A percentile compares a stretch with the other conserved stretches of the same genome.
Evolutionary conservation across 108 stramenopile species (phyloP).

Genomic region (Nitzschia sp.): DNA sequence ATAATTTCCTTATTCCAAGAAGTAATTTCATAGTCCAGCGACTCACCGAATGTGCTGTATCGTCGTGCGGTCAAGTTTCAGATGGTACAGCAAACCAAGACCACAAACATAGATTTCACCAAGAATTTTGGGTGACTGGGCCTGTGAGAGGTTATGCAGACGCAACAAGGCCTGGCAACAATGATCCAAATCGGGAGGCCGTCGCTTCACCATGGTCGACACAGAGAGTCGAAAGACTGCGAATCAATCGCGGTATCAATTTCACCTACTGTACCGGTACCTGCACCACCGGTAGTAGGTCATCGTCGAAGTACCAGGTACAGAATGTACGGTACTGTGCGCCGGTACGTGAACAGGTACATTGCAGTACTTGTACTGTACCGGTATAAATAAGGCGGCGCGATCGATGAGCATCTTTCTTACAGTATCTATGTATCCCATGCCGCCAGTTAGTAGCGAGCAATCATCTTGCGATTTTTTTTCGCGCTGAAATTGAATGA

Average conservation of each 20-base stretch:
- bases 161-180: conserved; percentile 23
- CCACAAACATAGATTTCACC: conserved; percentile 41
- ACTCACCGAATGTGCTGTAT: conserved; percentile 36
- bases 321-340: too few species aligned
- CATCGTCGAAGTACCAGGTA: too few species aligned
- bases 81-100: conserved; percentile 38
- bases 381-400: too few species aligned
- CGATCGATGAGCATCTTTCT: too few species aligned
- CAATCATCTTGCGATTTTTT: too few species aligned
- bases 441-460: too few species aligned
- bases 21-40: conserved; percentile 16
- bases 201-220: conserved; percentile 22
- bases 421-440: too few species aligned
- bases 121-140: conserved; percentile 26
- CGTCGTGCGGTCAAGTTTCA: conserved; percentile 42
- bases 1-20: conserved; percentile 20
- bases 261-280: not conserved
- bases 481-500: too few species aligned
- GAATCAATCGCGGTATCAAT: conserved; percentile 1
- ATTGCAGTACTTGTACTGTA: too few species aligned
- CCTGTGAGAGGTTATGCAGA: conserved; percentile 3
- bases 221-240: conserved; percentile 24
- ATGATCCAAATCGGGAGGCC: conserved; percentile 36
- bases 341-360: too few species aligned
- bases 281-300: too few species aligned